These are phyloP conservation scores for Passiflora organensis DNA, from an alignment of 345 rosid genomes.

Conservation along the genomic window DNA sequence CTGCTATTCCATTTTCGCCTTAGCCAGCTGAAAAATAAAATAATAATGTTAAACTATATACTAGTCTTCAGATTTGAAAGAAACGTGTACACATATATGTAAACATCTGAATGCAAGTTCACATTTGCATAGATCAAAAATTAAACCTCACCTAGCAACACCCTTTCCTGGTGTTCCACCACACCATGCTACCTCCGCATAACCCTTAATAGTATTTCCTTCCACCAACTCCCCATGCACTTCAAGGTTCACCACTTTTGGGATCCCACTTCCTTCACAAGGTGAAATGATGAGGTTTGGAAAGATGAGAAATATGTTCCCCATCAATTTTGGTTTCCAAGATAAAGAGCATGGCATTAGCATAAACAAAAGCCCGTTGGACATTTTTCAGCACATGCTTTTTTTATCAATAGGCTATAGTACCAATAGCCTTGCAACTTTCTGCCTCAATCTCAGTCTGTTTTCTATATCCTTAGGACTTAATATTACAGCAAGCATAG, in stretches of 20 bases:
- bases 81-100: not conserved
- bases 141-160: slow-evolving; percentile 63
- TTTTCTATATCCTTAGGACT: too few relatives aligned
- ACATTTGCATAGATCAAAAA: slow-evolving; percentile 5
- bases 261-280: slow-evolving; percentile 75
- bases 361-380: too few relatives aligned
- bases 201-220: slow-evolving; percentile 65
- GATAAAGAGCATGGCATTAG: not conserved
- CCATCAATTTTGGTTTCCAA: too few relatives aligned
- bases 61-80: not conserved
- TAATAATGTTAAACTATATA: slow-evolving; percentile 2
- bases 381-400: too few relatives aligned
- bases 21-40: slow-evolving; percentile 62
- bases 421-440: too few relatives aligned
- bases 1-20: slow-evolving; percentile 94
- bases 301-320: not conserved
- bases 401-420: too few relatives aligned
- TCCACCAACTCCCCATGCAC: slow-evolving; percentile 79
- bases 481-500: too few relatives aligned
- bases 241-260: slow-evolving; percentile 87
- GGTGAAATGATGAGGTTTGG: slow-evolving; percentile 10
- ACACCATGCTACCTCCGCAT: slow-evolving; percentile 90
- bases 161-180: slow-evolving; percentile 96
- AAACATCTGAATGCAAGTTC: not conserved
- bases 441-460: too few relatives aligned